A percentile compares a stretch with the other conserved stretches of the same genome.
Evolutionary conservation across 2,329 filamentous ascomycete genomes (phyloP).

Genomic region (Remersonia thermophila): DNA sequence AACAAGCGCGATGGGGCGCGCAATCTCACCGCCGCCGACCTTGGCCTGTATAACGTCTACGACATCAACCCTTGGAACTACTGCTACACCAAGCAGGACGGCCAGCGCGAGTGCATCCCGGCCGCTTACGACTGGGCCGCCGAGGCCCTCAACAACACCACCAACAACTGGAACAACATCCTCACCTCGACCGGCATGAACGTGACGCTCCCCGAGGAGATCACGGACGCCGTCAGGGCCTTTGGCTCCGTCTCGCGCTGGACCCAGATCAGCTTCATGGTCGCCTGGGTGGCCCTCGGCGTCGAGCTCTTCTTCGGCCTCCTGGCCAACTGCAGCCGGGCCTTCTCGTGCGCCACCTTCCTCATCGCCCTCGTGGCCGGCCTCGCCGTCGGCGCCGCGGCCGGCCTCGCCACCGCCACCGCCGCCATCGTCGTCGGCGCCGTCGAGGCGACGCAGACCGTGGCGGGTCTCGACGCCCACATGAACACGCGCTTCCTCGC

Average conservation of each 20-base stretch:
- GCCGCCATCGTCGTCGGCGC: conserved; percentile 57
- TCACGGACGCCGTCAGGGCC: conserved; percentile 54
- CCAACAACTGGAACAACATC: conserved; percentile 39
- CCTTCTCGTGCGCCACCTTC: conserved; percentile 71
- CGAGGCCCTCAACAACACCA: conserved; percentile 54
- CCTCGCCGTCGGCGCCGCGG: conserved; percentile 45
- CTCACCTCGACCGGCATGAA: conserved; percentile 36
- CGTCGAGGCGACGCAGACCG: conserved; percentile 52
- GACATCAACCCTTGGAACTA: conserved; percentile 77
- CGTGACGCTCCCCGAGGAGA: conserved; percentile 52
- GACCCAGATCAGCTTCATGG: conserved; percentile 71
- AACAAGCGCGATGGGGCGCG: too few relatives aligned
- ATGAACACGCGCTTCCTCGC: conserved; percentile 61
- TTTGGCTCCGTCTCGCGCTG: conserved; percentile 67
- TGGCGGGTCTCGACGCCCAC: conserved; percentile 56
- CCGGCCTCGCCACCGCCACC: conserved; percentile 62
- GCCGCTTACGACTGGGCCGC: conserved; percentile 66
- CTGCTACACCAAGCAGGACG: conserved; percentile 52
- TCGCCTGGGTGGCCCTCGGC: conserved; percentile 57
- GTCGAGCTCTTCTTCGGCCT: conserved; percentile 67
- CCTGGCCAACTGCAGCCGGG: conserved; percentile 71
- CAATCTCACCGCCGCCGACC: conserved; percentile 43
- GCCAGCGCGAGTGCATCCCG: conserved; percentile 54
- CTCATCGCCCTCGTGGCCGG: conserved; percentile 56
- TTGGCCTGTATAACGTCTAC: conserved; percentile 65